A percentile compares a stretch with the other conserved stretches of the same genome.
Conservation (phyloP, 2,329 filamentous ascomycete species). For the Colletotrichum sp. region DNA sequence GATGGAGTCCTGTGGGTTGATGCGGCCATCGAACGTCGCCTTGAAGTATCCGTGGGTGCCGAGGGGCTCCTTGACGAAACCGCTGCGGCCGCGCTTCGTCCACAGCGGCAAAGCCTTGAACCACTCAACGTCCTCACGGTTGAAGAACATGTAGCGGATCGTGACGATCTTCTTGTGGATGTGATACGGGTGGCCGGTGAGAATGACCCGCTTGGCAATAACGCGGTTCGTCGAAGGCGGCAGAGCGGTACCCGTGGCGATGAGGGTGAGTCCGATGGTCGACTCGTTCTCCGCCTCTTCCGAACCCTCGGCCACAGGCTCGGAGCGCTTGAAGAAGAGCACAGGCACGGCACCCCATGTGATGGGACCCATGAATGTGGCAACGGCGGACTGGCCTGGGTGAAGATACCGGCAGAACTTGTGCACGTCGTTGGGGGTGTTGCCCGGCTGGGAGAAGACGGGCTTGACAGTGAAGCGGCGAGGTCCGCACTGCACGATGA, state of each 20-base stretch:
- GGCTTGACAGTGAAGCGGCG: slow-evolving; percentile 88
- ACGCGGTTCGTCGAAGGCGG: slow-evolving; percentile 79
- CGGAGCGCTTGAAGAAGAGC: slow-evolving; percentile 79
- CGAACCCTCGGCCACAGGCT: slow-evolving; percentile 39
- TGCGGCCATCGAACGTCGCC: slow-evolving; percentile 93
- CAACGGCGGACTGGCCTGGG: slow-evolving; percentile 87
- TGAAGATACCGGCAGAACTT: slow-evolving; percentile 94
- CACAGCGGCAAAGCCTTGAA: slow-evolving; percentile 96
- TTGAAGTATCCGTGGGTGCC: slow-evolving; percentile 99
- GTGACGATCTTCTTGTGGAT: slow-evolving; percentile 99
- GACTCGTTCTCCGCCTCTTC: slow-evolving; percentile 44
- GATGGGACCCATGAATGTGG: slow-evolving; percentile 86
- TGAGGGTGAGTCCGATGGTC: slow-evolving; percentile 67
- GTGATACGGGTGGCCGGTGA: slow-evolving; percentile 97
- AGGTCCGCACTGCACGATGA: slow-evolving; percentile 90
- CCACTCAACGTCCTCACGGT: slow-evolving; percentile 92
- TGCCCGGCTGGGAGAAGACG: slow-evolving; percentile 86
- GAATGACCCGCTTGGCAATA: slow-evolving; percentile 89
- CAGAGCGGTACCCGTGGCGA: slow-evolving; percentile 87
- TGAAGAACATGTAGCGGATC: slow-evolving; percentile 99
- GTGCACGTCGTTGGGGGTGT: slow-evolving; percentile 94
- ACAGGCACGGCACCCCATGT: slow-evolving; percentile 93
- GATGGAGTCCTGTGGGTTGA: slow-evolving; percentile 94
- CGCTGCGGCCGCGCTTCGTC: slow-evolving; percentile 87
- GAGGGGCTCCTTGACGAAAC: slow-evolving; percentile 91